Evolutionary conservation across 495 filamentous ascomycete species (phyloP).

Genomic region (Trichoderma erinaceum): DNA sequence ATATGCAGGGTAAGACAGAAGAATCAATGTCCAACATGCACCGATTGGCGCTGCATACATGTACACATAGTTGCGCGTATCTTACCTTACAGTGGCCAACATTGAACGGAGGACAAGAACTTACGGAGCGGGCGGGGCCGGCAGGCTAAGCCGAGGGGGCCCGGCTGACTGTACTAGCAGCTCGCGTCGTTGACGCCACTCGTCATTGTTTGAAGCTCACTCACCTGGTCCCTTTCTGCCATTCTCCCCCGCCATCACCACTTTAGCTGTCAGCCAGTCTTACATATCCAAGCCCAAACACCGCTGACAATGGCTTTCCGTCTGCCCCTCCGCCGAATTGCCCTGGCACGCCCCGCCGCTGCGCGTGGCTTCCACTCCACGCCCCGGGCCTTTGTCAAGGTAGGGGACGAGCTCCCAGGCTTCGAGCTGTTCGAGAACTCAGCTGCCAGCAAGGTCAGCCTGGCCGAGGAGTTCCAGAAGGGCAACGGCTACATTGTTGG

Average conservation of each 20-base stretch:
- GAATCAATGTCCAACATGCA: too few relatives aligned
- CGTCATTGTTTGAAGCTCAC: not conserved
- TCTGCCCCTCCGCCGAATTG: conserved; percentile 8
- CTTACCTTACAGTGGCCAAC: not conserved
- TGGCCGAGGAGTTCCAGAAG: conserved; percentile 63
- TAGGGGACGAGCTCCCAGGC: conserved; percentile 57
- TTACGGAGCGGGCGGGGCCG: not conserved
- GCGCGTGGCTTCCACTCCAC: conserved; percentile 49
- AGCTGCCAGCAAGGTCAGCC: conserved; percentile 77
- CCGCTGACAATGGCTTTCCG: conserved; percentile 3
- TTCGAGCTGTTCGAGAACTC: conserved; percentile 57
- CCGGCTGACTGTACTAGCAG: conserved; percentile 8
- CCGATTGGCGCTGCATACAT: too few relatives aligned
- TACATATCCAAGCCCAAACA: not conserved
- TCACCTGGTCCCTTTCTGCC: not conserved
- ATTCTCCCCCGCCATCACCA: not conserved
- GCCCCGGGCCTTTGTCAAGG: conserved; percentile 43
- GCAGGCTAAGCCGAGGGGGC: not conserved
- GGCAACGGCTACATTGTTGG: conserved; percentile 77
- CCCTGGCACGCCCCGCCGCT: conserved; percentile 11
- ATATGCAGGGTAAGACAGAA: too few relatives aligned
- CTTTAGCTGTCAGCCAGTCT: not conserved
- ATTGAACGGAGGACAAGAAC: not conserved
- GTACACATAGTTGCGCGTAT: too few relatives aligned
- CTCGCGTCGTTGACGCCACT: not conserved